Base-by-base conservation (phyloP, 306 rosid species). In the Lablab purpureus region DNA sequence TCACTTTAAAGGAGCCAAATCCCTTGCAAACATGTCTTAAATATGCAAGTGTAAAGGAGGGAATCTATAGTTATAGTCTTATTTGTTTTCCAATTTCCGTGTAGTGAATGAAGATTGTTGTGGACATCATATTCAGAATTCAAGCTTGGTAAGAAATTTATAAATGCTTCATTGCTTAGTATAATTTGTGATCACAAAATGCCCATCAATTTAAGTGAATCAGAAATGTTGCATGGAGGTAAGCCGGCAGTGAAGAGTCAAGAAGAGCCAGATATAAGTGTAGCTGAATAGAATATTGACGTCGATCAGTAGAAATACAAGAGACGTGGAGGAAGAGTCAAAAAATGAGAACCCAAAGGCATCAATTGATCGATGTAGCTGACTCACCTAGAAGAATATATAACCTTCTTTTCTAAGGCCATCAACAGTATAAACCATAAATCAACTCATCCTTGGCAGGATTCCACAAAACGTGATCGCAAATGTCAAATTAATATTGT, bases 401-500 rank as follows among this genome's bases (percentile, higher is more conserved):
- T 34, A 18, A 37, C 27, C 30, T 60, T 60, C 13, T 28, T 60
- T 19, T 18, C 15, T 5, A 25, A 27, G 45, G 65, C 60, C 37
- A 51, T 17, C 19, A 62, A 30, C 63, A 63, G 30, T 40, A 52
- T 4, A 63, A 71, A 51, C n/a, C 50, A 41, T 4, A 71, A 71
- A 59, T 9, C 62, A 73, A 55, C 22, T 47, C 9, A 46, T 45
- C 63, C 56, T 34, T 28, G 68, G 32, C 71, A 41, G 22, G 79
- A 56, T 37, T 21, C 69, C 71, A 43, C 41, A 54, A 63, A 32
- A 77, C 69, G 64, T 55, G 70, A 10, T 15, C 43, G 73, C 52
- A 71, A 76, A 51, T 43, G 46, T 67, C 73, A 59, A 81, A 36
- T 52, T 13, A 63, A 37, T 28, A 70, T 60, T 25, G 55, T 37